Evolutionary conservation across 176 grass and related monocot genomes (phyloP).

Genomic region (Luzula sylvatica): DNA sequence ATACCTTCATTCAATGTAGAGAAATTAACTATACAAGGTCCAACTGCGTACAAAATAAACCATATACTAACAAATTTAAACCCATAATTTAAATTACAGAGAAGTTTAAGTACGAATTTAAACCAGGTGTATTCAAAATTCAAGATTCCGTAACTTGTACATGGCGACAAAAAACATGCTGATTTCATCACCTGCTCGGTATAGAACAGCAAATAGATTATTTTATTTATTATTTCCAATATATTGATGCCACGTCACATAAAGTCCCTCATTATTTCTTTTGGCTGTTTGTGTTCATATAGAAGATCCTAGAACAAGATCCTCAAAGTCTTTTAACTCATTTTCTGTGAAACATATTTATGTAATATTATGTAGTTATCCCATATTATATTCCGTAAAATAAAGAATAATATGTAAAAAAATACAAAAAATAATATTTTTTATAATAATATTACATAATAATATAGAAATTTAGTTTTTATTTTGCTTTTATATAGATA

Average conservation of each 20-base stretch:
- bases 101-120: too few species aligned
- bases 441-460: too few species aligned
- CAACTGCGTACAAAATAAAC: background rate
- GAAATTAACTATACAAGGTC: background rate
- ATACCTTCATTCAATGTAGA: background rate
- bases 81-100: too few species aligned
- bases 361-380: background rate
- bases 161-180: background rate
- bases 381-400: background rate
- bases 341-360: background rate
- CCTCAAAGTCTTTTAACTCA: background rate
- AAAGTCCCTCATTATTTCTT: background rate
- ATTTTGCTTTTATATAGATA: too few species aligned
- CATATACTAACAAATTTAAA: too few species aligned
- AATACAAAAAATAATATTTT: too few species aligned
- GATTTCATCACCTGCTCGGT: background rate
- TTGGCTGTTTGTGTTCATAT: background rate
- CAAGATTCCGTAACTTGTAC: too few species aligned
- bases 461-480: too few species aligned
- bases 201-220: conserved; percentile 7
- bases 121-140: background rate
- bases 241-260: background rate
- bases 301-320: conserved; percentile 6
- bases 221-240: background rate
- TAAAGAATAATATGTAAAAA: too few species aligned